These are phyloP conservation scores for Beauveria asiatica DNA, from an alignment of 2,329 filamentous ascomycete species.

Conservation along the genomic window DNA sequence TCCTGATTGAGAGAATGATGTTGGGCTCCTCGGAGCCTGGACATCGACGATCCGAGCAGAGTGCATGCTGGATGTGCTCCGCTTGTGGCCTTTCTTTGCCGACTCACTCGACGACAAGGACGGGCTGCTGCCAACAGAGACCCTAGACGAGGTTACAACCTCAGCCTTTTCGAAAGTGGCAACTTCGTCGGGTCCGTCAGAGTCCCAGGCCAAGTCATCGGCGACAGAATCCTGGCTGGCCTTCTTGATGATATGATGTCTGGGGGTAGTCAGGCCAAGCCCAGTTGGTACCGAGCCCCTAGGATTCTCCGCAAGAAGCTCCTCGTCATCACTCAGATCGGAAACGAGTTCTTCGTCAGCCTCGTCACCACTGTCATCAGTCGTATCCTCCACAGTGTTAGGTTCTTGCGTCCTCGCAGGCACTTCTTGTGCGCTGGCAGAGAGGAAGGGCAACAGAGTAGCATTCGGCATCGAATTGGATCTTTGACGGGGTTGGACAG, in stretches of 20 bases:
- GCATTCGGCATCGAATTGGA: slow-evolving; percentile 41
- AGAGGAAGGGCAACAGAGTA: slow-evolving; percentile 14
- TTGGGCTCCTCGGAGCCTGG: slow-evolving; percentile 40
- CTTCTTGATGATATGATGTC: neutral
- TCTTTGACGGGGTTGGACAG: slow-evolving; percentile 32
- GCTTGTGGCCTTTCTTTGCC: slow-evolving; percentile 29
- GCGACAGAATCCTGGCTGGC: neutral
- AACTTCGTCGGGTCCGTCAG: slow-evolving; percentile 35
- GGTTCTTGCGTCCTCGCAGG: neutral
- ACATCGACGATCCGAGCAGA: slow-evolving; percentile 53
- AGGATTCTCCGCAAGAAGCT: neutral
- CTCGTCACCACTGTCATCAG: neutral
- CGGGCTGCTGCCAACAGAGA: slow-evolving; percentile 45
- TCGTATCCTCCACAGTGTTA: neutral
- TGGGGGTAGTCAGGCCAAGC: slow-evolving; percentile 1
- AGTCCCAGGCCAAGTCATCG: slow-evolving; percentile 7
- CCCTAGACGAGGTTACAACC: slow-evolving; percentile 47
- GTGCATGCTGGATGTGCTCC: slow-evolving; percentile 39
- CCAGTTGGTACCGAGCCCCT: neutral
- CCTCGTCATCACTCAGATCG: neutral
- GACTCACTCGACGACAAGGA: slow-evolving; percentile 42
- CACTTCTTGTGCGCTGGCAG: neutral
- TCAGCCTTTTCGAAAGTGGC: slow-evolving; percentile 46
- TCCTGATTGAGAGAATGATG: slow-evolving; percentile 35
- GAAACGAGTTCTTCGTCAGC: neutral